Percentiles rank a stretch among this genome's conserved stretches.
Conservation (phyloP, 2,329 filamentous ascomycete species). For the Fonsecaea pugnacius region DNA sequence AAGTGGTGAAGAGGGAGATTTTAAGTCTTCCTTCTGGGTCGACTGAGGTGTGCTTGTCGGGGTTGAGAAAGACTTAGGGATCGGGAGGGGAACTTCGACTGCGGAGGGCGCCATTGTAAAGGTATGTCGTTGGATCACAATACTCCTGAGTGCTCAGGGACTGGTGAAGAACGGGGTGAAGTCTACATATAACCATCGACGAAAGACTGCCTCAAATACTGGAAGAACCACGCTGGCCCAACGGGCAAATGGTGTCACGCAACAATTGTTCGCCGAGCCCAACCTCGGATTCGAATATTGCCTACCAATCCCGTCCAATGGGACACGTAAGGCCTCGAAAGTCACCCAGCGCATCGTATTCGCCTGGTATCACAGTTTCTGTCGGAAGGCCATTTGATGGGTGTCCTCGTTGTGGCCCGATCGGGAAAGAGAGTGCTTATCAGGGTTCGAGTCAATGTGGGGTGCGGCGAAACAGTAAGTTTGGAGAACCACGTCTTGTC, state of each 20-base stretch:
- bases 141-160: background rate
- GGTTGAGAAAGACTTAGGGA: slow-evolving; percentile 18
- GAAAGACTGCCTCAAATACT: background rate
- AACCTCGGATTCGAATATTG: slow-evolving; percentile 2
- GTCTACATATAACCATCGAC: slow-evolving; percentile 4
- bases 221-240: background rate
- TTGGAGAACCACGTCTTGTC: background rate
- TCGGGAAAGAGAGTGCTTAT: slow-evolving; percentile 19
- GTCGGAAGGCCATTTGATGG: background rate
- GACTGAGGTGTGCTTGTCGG: background rate
- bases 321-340: background rate
- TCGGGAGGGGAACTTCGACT: slow-evolving; percentile 16
- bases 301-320: slow-evolving; percentile 7
- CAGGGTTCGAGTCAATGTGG: slow-evolving; percentile 6
- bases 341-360: background rate
- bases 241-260: background rate
- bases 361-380: background rate
- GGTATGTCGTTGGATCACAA: background rate
- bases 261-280: background rate
- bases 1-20: slow-evolving; percentile 22
- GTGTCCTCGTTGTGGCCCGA: background rate
- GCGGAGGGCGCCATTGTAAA: slow-evolving; percentile 22
- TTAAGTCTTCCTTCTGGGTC: slow-evolving; percentile 8
- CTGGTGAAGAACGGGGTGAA: background rate
- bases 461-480: slow-evolving; percentile 1